A percentile compares a stretch with the other conserved stretches of the same genome.
phyloP scores from a whole-genome alignment of 768 basidiomycete species.

The Tephrocybe sp. region DNA sequence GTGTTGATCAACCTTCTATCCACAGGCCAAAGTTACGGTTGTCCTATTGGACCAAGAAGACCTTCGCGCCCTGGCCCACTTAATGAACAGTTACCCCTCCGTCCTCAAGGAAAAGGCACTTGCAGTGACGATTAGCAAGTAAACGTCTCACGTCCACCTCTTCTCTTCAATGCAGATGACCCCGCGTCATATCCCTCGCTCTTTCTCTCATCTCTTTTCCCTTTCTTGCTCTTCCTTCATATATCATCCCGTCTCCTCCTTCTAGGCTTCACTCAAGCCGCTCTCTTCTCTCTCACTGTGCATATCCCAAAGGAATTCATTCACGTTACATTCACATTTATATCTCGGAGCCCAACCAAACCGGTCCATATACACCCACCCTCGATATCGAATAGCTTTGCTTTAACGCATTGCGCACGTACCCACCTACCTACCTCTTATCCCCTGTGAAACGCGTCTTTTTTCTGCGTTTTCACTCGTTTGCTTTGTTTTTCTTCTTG shows the following conservation, averaged over 20 bases:
- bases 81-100: conserved; percentile 83
- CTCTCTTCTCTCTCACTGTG: too few relatives aligned
- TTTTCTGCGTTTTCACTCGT: background rate
- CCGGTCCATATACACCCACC: background rate
- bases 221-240: background rate
- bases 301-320: conserved; percentile 5
- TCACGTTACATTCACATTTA: conserved; percentile 5
- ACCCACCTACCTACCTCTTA: too few relatives aligned
- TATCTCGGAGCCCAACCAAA: conserved; percentile 1
- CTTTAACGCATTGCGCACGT: background rate
- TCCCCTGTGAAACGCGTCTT: too few relatives aligned
- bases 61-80: conserved; percentile 75
- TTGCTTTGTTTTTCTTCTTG: conserved; percentile 3
- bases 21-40: conserved; percentile 81
- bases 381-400: background rate
- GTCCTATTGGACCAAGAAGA: conserved; percentile 82
- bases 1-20: too few relatives aligned
- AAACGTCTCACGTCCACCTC: conserved; percentile 6
- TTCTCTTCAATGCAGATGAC: background rate
- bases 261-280: background rate
- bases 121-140: conserved; percentile 29
- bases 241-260: background rate
- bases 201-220: too few relatives aligned
- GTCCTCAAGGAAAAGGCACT: conserved; percentile 78
- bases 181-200: background rate